Evolutionary conservation across 768 basidiomycete genomes (phyloP).

Genomic region (Mycena haematopus): DNA sequence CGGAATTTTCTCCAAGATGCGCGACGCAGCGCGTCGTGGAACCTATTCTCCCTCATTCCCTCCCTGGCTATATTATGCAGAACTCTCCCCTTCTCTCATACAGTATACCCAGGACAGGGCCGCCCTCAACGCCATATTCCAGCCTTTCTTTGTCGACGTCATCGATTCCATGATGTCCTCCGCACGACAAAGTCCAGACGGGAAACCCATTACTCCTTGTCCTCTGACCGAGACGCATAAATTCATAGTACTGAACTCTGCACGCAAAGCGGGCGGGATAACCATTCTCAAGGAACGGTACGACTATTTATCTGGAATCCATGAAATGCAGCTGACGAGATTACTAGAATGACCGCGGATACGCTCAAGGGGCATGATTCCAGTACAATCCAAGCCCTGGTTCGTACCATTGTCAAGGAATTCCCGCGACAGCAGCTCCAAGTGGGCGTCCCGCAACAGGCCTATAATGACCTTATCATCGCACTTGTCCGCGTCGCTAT

Average conservation of each 20-base stretch:
- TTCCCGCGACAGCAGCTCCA: conserved; percentile 10
- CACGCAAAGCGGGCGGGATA: conserved; percentile 18
- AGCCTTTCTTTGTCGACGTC: conserved; percentile 23
- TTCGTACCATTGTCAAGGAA: conserved; percentile 2
- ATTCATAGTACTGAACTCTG: conserved; percentile 2
- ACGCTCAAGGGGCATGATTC: conserved; percentile 19
- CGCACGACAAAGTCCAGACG: conserved; percentile 11
- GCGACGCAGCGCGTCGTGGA: conserved; percentile 4
- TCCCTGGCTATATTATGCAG: conserved; percentile 25
- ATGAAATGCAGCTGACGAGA: conserved; percentile 6
- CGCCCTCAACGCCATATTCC: conserved; percentile 1
- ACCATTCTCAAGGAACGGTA: conserved; percentile 20
- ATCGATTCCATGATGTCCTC: conserved; percentile 18
- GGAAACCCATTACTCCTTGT: conserved; percentile 12
- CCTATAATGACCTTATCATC: conserved; percentile 4
- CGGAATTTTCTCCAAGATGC: conserved; percentile 23
- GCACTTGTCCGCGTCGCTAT: conserved; percentile 14
- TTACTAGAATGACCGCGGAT: conserved; percentile 18
- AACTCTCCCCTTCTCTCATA: conserved; percentile 10
- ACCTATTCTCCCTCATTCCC: conserved; percentile 5
- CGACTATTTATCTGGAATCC: background rate
- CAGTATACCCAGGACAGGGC: background rate
- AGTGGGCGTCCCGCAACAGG: conserved; percentile 1
- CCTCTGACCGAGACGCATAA: conserved; percentile 12
- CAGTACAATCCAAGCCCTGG: conserved; percentile 3